These are phyloP conservation scores for Epichloe elymi DNA, from an alignment of 2,329 filamentous ascomycete genomes.

Conservation along the genomic window DNA sequence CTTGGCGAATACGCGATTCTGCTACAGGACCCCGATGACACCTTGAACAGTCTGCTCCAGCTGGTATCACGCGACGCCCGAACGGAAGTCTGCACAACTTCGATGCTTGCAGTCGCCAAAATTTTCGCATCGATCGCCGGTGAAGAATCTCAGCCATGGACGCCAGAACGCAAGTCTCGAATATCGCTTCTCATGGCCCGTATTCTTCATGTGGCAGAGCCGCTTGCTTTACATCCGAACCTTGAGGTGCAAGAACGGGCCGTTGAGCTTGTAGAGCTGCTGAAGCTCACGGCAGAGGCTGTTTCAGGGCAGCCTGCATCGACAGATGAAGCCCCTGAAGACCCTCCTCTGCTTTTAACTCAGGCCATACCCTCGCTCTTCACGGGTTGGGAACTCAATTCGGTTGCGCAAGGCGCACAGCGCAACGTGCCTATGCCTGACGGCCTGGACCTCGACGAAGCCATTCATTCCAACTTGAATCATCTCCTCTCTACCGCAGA, in stretches of 20 bases:
- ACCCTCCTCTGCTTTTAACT: conserved; percentile 72
- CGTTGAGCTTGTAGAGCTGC: conserved; percentile 81
- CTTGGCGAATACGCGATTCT: conserved; percentile 76
- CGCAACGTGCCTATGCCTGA: conserved; percentile 70
- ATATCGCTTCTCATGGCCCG: conserved; percentile 68
- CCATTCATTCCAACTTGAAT: conserved; percentile 65
- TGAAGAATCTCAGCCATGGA: conserved; percentile 55
- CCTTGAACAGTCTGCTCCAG: conserved; percentile 63
- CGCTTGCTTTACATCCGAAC: conserved; percentile 66
- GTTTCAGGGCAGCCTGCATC: conserved; percentile 51
- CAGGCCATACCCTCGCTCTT: conserved; percentile 87
- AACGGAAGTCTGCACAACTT: conserved; percentile 59
- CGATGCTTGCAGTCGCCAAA: conserved; percentile 76
- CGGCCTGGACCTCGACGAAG: conserved; percentile 63
- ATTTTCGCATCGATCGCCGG: conserved; percentile 63
- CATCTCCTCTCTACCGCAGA: conserved; percentile 51
- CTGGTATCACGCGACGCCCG: conserved; percentile 42
- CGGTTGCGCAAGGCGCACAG: conserved; percentile 72
- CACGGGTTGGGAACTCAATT: conserved; percentile 76
- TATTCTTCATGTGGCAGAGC: conserved; percentile 70
- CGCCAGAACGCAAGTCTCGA: conserved; percentile 56
- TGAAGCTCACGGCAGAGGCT: conserved; percentile 78
- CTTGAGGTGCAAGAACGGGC: conserved; percentile 91
- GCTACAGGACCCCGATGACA: conserved; percentile 55
- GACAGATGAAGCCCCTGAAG: conserved; percentile 39